Percentiles rank a stretch among this genome's conserved stretches.
Conservation (phyloP, 2,329 filamentous ascomycete species). For the Colletotrichum trifolii region DNA sequence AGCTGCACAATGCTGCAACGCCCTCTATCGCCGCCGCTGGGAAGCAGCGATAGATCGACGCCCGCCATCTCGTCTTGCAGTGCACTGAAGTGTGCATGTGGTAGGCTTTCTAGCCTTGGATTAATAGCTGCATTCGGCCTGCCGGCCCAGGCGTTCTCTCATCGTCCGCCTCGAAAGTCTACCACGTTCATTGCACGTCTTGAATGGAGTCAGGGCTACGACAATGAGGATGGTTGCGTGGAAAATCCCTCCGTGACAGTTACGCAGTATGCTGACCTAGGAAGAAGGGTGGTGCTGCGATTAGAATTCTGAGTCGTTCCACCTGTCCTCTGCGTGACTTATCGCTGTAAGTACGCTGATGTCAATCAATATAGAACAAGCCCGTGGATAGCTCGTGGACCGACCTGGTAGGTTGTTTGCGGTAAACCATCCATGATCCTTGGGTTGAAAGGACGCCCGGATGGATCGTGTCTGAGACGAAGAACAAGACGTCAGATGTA, state of each 20-base stretch:
- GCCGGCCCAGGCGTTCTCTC: constrained; percentile 20
- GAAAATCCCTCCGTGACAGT: constrained; percentile 2
- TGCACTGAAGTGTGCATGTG: constrained; percentile 18
- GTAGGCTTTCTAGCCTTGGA: background rate
- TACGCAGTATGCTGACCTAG: background rate
- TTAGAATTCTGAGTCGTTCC: constrained; percentile 17
- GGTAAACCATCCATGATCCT: constrained; percentile 14
- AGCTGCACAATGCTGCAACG: constrained; percentile 25
- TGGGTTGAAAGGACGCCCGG: background rate
- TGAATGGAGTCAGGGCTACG: constrained; percentile 2
- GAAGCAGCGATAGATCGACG: constrained; percentile 20
- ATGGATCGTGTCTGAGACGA: background rate
- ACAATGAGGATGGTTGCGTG: constrained; percentile 24
- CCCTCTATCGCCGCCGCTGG: constrained; percentile 11
- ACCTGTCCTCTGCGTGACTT: background rate
- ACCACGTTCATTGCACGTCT: constrained; percentile 26
- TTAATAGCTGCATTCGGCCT: constrained; percentile 22
- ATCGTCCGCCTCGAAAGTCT: constrained; percentile 23
- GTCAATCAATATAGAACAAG: background rate
- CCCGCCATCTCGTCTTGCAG: constrained; percentile 6
- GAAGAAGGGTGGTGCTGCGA: constrained; percentile 17
- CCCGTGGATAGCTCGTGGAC: background rate
- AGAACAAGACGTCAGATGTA: constrained; percentile 4
- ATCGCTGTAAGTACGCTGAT: constrained; percentile 3
- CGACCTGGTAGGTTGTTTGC: background rate